Base-by-base conservation (phyloP, 1,139 yeast genomes). In the Geotrichum restrictum region DNA sequence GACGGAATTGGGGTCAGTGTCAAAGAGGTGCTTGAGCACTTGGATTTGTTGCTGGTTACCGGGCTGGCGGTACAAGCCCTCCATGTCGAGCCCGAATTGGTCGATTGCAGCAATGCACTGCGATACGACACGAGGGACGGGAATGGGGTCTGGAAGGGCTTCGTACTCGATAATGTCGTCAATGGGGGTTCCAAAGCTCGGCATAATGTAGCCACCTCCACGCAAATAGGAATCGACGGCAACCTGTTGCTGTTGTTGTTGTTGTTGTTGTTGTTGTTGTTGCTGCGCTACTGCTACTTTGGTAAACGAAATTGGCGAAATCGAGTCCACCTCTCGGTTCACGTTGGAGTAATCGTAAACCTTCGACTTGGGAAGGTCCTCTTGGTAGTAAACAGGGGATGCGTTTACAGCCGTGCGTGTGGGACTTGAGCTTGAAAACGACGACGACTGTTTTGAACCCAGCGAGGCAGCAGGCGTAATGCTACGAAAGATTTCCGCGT, bases 61-160 rank as follows among this genome's bases (percentile, higher is more conserved):
- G 56, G 87, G 82, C 43, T 89, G 82, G 51, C 98, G 76, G 67
- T 93, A 93, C 33, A 93, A 83, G 0, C 98, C 98, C 66, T 89
- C 98, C 42, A 86, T 75, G 51, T 87, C 84, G 43, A 86, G 69
- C 1, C 98, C 98, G 66, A 85, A 82, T 38, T 77, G 76, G 66
- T 93, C 98, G 44, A 93, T 81, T 7, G 91, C 85, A 59, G 85
- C 85, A 51, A 91, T 85, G 73, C 98, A 91, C 64, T 85, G 88
- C 60, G 85, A 83, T 8, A 91, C 98, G 47, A 91, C 79, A n/a
- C 87, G 77, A 1, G 98, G 98, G 2, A 91, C 96, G 2, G 56
- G 54, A 14, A 49, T 31, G 6, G 52, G 52, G 14, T 45, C 53
- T 1, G 56, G 56, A 60, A 88, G 95, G 51, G 88, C 96, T 56